These are phyloP conservation scores for Triadica sebifera DNA, from an alignment of 345 rosid species.

Conservation along the genomic window DNA sequence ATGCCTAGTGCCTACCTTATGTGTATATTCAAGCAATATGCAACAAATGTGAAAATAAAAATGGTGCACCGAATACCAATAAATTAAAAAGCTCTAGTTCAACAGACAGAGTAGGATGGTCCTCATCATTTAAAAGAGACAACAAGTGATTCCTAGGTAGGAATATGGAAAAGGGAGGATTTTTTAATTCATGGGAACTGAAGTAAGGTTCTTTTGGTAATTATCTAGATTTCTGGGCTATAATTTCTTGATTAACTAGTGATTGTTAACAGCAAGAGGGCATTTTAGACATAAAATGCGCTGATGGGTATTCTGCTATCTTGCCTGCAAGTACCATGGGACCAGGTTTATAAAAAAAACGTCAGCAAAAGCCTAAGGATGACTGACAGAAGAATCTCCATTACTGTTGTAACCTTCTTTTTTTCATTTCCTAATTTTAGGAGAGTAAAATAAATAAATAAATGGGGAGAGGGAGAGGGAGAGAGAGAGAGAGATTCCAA, in stretches of 20 bases:
- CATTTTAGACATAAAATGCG: slow-evolving; percentile 18
- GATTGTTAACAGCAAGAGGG: slow-evolving; percentile 11
- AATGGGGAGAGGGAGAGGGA: too few species aligned
- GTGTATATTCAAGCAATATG: not conserved
- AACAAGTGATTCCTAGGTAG: slow-evolving; percentile 23
- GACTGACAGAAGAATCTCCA: slow-evolving; percentile 66
- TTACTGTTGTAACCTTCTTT: slow-evolving; percentile 49
- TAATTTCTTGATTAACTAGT: slow-evolving; percentile 15
- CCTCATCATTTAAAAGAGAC: slow-evolving; percentile 26
- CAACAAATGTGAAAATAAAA: not conserved
- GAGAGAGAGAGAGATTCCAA: slow-evolving; percentile 23
- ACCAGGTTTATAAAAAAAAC: slow-evolving; percentile 34
- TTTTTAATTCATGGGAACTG: slow-evolving; percentile 21
- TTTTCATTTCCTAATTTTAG: slow-evolving; percentile 23
- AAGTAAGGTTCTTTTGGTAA: slow-evolving; percentile 23
- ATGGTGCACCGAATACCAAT: not conserved
- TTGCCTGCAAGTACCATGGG: slow-evolving; percentile 44
- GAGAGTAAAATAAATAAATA: slow-evolving; percentile 6
- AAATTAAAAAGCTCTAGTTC: not conserved
- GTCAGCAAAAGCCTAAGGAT: slow-evolving; percentile 41
- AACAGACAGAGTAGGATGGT: slow-evolving; percentile 13
- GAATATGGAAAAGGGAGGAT: slow-evolving; percentile 21
- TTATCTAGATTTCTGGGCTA: not conserved
- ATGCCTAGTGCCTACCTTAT: not conserved
- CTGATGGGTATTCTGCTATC: slow-evolving; percentile 34